Conservation (phyloP, 495 filamentous ascomycete genomes). For the Penicillium ochrochloron region DNA sequence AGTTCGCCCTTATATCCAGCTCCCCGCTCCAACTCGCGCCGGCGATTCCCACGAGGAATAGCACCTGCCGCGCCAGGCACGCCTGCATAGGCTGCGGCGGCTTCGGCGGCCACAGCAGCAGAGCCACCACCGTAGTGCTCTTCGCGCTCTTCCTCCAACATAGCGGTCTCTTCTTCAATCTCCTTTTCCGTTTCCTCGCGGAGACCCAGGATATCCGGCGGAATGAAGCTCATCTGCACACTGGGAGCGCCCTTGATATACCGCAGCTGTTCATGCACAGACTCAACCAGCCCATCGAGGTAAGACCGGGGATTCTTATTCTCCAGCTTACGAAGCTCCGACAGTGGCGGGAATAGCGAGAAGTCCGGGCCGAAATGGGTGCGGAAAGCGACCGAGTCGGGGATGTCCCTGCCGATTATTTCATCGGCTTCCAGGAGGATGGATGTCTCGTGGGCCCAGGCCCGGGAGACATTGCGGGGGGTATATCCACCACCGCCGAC, state of each 20-base stretch:
- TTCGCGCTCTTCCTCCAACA: slow-evolving; percentile 58
- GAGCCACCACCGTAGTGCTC: slow-evolving; percentile 44
- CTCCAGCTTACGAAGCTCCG: slow-evolving; percentile 67
- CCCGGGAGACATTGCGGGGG: slow-evolving; percentile 92
- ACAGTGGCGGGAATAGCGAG: slow-evolving; percentile 76
- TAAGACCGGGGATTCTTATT: slow-evolving; percentile 82
- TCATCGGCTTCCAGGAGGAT: slow-evolving; percentile 79
- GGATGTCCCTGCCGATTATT: slow-evolving; percentile 66
- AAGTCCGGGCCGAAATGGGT: slow-evolving; percentile 81
- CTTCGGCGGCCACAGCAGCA: slow-evolving; percentile 14
- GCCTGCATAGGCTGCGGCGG: slow-evolving; percentile 5
- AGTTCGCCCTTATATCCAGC: slow-evolving; percentile 48
- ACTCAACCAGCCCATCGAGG: slow-evolving; percentile 70
- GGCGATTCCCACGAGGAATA: slow-evolving; percentile 35
- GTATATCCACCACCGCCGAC: slow-evolving; percentile 97
- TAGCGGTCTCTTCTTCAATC: slow-evolving; percentile 70
- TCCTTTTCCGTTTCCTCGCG: slow-evolving; percentile 80
- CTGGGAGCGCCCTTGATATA: slow-evolving; percentile 86
- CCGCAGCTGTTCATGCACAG: slow-evolving; percentile 81
- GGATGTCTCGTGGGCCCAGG: slow-evolving; percentile 95
- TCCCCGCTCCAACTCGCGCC: slow-evolving; percentile 49
- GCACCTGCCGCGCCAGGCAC: slow-evolving; percentile 30
- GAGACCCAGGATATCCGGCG: slow-evolving; percentile 72
- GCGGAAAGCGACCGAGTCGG: slow-evolving; percentile 72
- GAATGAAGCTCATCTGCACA: slow-evolving; percentile 82